A percentile compares a stretch with the other conserved stretches of the same genome.
phyloP scores from a whole-genome alignment of 1,284 basidiomycete species.

The Tilletia horrida region DNA sequence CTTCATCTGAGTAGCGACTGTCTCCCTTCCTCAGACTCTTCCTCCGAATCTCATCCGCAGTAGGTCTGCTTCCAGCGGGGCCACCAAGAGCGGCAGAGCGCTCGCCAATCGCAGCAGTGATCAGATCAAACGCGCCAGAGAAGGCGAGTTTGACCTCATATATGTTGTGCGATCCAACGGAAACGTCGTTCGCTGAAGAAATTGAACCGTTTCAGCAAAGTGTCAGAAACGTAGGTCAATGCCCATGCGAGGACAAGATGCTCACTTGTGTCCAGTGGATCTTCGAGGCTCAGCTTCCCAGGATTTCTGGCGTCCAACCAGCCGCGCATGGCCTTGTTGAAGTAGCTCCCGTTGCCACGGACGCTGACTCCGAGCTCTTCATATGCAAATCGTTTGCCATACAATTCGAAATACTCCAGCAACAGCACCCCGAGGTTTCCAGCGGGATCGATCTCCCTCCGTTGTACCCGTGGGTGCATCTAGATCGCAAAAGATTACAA shows the following conservation, averaged over 20 bases:
- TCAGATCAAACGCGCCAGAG: conserved; percentile 78
- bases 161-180: conserved; percentile 80
- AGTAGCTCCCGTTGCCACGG: conserved; percentile 70
- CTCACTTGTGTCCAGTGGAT: conserved; percentile 85
- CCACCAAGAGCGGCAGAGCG: conserved; percentile 35
- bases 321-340: conserved; percentile 57
- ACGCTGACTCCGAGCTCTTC: conserved; percentile 71
- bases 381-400: conserved; percentile 81
- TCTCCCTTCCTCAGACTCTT: conserved; percentile 36
- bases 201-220: background rate
- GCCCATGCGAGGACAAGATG: background rate
- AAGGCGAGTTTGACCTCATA: conserved; percentile 75
- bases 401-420: conserved; percentile 94
- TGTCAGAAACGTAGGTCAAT: background rate
- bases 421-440: conserved; percentile 85
- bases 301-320: conserved; percentile 57
- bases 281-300: conserved; percentile 79
- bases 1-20: conserved; percentile 21
- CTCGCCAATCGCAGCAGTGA: conserved; percentile 61
- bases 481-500: conserved; percentile 29
- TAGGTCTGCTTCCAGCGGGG: conserved; percentile 12
- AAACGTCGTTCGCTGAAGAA: conserved; percentile 80
- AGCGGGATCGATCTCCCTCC: conserved; percentile 79
- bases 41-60: conserved; percentile 26
- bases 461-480: conserved; percentile 90